A percentile compares a stretch with the other conserved stretches of the same genome.
These are phyloP conservation scores for Prosopis cineraria DNA, from an alignment of 306 rosid species.

Conservation along the genomic window DNA sequence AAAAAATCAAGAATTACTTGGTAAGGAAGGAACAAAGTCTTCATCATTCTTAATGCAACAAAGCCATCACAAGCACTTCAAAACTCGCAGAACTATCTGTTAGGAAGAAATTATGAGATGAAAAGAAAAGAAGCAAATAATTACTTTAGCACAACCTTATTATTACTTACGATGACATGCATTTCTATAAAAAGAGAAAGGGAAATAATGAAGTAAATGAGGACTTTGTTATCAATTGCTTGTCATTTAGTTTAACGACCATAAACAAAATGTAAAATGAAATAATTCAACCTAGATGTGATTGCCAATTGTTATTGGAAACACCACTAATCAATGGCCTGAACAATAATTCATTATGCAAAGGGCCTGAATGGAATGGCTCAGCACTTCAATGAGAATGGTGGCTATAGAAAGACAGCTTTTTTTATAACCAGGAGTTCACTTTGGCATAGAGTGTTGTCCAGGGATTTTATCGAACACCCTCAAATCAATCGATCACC, in stretches of 20 bases:
- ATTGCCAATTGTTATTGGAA: not conserved
- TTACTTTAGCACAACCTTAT: not conserved
- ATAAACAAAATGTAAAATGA: not conserved
- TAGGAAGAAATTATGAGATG: slow-evolving; percentile 1
- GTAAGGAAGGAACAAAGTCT: slow-evolving; percentile 44
- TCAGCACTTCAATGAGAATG: not conserved
- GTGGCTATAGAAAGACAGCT: too few relatives aligned
- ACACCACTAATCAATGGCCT: not conserved
- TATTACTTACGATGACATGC: not conserved
- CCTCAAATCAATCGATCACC: not conserved
- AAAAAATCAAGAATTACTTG: slow-evolving; percentile 32
- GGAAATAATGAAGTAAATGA: not conserved
- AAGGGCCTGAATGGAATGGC: not conserved
- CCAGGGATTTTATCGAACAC: slow-evolving; percentile 9
- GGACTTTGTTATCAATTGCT: not conserved
- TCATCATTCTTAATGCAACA: slow-evolving; percentile 35
- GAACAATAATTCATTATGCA: not conserved
- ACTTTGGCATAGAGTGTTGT: not conserved
- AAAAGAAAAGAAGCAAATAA: not conserved
- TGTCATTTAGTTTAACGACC: not conserved
- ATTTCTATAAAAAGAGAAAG: not conserved
- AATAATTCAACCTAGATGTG: not conserved
- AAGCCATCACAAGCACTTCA: not conserved
- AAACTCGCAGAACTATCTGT: not conserved
- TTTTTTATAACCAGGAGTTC: not conserved